Evolutionary conservation across 1,139 yeast genomes (phyloP).

Genomic region (Scheffersomyces illinoinensis): DNA sequence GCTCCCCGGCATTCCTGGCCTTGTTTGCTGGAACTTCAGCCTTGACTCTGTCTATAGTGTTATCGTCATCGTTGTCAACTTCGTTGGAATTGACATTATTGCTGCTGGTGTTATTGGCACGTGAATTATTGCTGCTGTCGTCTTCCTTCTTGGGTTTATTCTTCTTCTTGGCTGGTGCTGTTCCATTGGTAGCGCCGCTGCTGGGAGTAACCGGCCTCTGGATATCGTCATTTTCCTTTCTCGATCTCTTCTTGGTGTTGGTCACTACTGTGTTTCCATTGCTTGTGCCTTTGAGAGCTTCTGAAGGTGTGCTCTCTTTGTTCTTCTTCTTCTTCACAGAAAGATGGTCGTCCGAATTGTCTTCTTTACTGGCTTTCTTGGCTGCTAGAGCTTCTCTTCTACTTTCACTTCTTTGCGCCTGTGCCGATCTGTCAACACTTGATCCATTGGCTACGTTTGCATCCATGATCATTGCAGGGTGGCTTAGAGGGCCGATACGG

Average conservation of each 20-base stretch:
- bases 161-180: constrained; percentile 23
- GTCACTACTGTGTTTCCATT: constrained; percentile 5
- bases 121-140: constrained; percentile 11
- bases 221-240: constrained; percentile 16
- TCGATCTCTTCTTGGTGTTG: constrained; percentile 18
- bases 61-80: constrained; percentile 6
- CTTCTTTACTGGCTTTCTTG: constrained; percentile 55
- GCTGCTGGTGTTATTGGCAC: constrained; percentile 2
- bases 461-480: constrained; percentile 81
- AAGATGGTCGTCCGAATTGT: constrained; percentile 35
- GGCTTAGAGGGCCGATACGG: constrained; percentile 74
- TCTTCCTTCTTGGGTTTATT: constrained; percentile 31
- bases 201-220: constrained; percentile 7
- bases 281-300: constrained; percentile 4
- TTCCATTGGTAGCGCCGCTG: constrained; percentile 5
- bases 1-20: constrained; percentile 45
- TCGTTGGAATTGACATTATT: constrained; percentile 3
- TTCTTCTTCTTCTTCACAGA: constrained; percentile 28
- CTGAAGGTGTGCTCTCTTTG: constrained; percentile 20
- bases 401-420: constrained; percentile 74
- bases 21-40: constrained; percentile 5
- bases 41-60: constrained; percentile 6
- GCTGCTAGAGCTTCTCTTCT: constrained; percentile 94
- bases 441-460: constrained; percentile 37
- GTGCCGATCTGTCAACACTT: constrained; percentile 54